phyloP scores from a whole-genome alignment of 805 yeast species.

The Kuraishia hungarica region DNA sequence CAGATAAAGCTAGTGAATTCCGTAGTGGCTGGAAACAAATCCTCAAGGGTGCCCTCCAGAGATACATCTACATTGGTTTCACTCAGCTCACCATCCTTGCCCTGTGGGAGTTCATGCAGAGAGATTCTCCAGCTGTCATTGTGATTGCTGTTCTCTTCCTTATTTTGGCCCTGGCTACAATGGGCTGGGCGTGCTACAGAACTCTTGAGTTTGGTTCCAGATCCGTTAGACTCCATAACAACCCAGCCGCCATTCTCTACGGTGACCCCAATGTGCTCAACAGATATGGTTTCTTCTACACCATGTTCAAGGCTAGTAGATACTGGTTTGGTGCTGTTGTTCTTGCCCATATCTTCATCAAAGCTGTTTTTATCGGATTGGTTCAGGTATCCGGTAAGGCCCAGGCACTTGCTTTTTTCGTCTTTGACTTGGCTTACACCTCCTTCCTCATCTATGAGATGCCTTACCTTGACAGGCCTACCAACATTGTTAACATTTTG shows the following conservation, averaged over 20 bases:
- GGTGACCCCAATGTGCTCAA: constrained; percentile 67
- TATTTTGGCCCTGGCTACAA: constrained; percentile 47
- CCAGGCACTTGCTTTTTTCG: constrained; percentile 69
- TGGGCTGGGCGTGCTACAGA: constrained; percentile 60
- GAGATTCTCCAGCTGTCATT: constrained; percentile 84
- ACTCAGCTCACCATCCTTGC: constrained; percentile 74
- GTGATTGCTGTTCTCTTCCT: constrained; percentile 72
- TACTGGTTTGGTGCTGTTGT: constrained; percentile 79
- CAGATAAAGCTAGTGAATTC: constrained; percentile 37
- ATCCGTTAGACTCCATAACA: constrained; percentile 54
- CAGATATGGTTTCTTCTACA: constrained; percentile 82
- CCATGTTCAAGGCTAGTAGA: constrained; percentile 74
- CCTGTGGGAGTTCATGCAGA: constrained; percentile 76
- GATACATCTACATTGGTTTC: constrained; percentile 79
- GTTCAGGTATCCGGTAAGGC: constrained; percentile 78
- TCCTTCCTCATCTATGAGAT: constrained; percentile 49
- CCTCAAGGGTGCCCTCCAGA: constrained; percentile 69
- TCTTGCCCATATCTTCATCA: constrained; percentile 51
- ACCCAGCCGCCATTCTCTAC: constrained; percentile 82
- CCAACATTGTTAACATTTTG: constrained; percentile 67
- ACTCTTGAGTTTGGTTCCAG: constrained; percentile 52
- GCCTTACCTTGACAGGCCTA: constrained; percentile 79
- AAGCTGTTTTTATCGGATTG: constrained; percentile 66
- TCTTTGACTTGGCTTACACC: constrained; percentile 67
- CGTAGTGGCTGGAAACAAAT: constrained; percentile 48